A percentile compares a stretch with the other conserved stretches of the same genome.
Evolutionary conservation across 768 basidiomycete species (phyloP).

Genomic region (Coprinopsis cinerea): DNA sequence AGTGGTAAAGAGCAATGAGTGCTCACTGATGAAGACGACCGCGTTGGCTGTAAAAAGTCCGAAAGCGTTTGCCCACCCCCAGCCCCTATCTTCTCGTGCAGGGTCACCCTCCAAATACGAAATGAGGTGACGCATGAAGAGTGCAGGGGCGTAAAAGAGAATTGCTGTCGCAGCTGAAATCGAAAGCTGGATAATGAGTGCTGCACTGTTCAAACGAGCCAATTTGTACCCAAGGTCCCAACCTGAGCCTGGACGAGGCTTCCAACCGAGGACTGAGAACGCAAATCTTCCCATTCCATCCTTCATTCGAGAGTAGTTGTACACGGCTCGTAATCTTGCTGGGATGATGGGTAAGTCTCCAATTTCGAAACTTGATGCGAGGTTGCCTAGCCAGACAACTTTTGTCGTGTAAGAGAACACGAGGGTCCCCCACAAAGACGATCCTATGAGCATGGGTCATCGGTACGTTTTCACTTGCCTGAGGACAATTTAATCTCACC

Average conservation of each 20-base stretch:
- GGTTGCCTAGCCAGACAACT: slow-evolving; percentile 80
- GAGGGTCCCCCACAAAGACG: slow-evolving; percentile 55
- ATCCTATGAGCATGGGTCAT: slow-evolving; percentile 27
- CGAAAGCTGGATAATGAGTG: slow-evolving; percentile 35
- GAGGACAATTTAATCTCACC: slow-evolving; percentile 23
- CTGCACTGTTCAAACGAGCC: slow-evolving; percentile 45
- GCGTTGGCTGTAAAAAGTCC: slow-evolving; percentile 31
- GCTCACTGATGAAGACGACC: slow-evolving; percentile 28
- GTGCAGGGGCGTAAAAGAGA: slow-evolving; percentile 63
- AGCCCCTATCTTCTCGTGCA: slow-evolving; percentile 45
- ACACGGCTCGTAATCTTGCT: slow-evolving; percentile 59
- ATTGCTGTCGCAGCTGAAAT: slow-evolving; percentile 54
- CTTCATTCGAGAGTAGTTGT: slow-evolving; percentile 61
- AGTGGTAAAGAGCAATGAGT: background rate
- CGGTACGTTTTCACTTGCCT: too few relatives aligned
- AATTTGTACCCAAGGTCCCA: slow-evolving; percentile 60
- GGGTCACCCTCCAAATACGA: slow-evolving; percentile 61
- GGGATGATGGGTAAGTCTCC: slow-evolving; percentile 84
- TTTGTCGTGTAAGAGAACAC: slow-evolving; percentile 88
- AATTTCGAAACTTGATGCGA: slow-evolving; percentile 69
- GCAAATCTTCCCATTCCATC: slow-evolving; percentile 43
- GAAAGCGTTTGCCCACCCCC: slow-evolving; percentile 66
- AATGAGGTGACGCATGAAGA: slow-evolving; percentile 58
- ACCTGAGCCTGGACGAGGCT: slow-evolving; percentile 54
- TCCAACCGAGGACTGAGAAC: slow-evolving; percentile 52